Base-by-base conservation (phyloP, 345 rosid species). In the Linum trigynum region DNA sequence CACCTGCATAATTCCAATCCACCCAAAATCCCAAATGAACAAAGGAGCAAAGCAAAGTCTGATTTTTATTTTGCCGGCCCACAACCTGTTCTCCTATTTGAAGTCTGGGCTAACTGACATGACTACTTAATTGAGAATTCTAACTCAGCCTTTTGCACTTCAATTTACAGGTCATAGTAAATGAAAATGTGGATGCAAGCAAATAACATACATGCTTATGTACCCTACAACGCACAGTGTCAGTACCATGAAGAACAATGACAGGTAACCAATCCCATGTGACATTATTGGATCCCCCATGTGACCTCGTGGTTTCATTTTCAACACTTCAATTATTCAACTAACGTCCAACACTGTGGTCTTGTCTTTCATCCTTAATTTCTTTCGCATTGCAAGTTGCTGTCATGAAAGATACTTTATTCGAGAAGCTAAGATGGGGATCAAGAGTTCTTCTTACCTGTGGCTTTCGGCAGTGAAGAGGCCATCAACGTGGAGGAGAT, bases 401-500 rank as follows among this genome's bases (percentile, higher is more conserved):
- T 23, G 39, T 23, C 39, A 36, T 23, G 39, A 59, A 59, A 59
- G 23, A 70, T 55, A 55, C 32, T 48, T 8, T 48, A 10, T 38
- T 60, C 12, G 43, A 57, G 14, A 5, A 9, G 38, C 57, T 5
- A 65, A 5, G 39, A 39, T 3, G 8, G 70, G 59, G 67, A 60
- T 39, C 5, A 57, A 61, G n/a, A 39, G 4, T 36, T 23, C 60
- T 6, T 62, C 69, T 63, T 78, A 94, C 99, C 98, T 85, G 63
- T 92, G 95, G 83, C 89, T 88, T 74, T 92, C 98, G 38, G 87
- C 74, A 57, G 96, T 90, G 62, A 90, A 88, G 62, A 90, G 82
- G 42, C 95, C 95, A 73, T 90, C 98, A 3, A 92, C 81, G 72
- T 90, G 98, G 65, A 92, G 95, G 62, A 92, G 90, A 78, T 92